phyloP scores from a whole-genome alignment of 805 yeast genomes.

The Candida piceae region DNA sequence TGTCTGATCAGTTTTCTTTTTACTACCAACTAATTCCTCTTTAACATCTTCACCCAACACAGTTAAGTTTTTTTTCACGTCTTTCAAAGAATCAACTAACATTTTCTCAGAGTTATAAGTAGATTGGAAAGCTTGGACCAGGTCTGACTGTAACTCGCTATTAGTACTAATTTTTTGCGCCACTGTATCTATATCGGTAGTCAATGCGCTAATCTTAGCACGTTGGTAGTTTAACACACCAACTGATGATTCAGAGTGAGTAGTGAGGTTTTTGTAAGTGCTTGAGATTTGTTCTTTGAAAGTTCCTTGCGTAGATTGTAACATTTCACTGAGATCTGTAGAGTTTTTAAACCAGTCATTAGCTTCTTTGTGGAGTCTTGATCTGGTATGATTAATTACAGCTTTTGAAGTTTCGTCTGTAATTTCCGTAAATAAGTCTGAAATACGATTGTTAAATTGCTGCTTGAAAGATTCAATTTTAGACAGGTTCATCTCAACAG shows the following conservation, averaged over 20 bases:
- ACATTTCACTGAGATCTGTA: background rate
- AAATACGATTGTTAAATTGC: conserved; percentile 5
- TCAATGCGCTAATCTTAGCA: conserved; percentile 7
- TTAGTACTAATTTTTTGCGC: background rate
- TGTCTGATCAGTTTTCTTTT: too few relatives aligned
- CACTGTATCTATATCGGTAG: background rate
- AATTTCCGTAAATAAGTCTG: conserved; percentile 5
- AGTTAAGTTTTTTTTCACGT: background rate
- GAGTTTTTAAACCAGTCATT: conserved; percentile 6
- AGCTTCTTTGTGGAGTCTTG: conserved; percentile 5
- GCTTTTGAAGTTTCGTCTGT: conserved; percentile 7
- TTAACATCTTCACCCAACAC: background rate
- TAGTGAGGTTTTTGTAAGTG: conserved; percentile 3
- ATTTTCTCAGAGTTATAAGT: background rate
- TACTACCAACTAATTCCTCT: too few relatives aligned
- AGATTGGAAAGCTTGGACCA: conserved; percentile 2
- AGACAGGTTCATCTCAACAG: conserved; percentile 2
- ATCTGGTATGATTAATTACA: conserved; percentile 6
- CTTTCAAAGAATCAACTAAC: background rate
- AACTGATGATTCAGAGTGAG: conserved; percentile 10
- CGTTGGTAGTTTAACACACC: conserved; percentile 14
- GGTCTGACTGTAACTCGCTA: conserved; percentile 2
- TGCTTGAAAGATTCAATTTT: conserved; percentile 7
- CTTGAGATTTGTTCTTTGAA: conserved; percentile 1
- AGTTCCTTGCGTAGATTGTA: background rate